phyloP scores from a whole-genome alignment of 176 grass and related monocot species.

The Puya raimondii region DNA sequence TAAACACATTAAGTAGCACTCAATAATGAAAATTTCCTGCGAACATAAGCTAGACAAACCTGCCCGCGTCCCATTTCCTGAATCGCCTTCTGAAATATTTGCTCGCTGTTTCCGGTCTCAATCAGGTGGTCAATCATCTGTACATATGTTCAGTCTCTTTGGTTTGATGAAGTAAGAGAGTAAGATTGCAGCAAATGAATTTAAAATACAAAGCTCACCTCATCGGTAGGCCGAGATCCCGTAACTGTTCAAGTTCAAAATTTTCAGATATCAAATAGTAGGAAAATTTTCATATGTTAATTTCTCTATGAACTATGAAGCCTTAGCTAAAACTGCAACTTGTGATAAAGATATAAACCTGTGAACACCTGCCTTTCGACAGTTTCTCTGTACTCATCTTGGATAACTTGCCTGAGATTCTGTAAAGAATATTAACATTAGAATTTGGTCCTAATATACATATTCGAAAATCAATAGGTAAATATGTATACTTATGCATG shows the following conservation, averaged over 20 bases:
- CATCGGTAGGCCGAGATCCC: conserved; percentile 49
- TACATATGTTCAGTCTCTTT: conserved; percentile 1
- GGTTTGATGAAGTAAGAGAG: not conserved
- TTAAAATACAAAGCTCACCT: conserved; percentile 28
- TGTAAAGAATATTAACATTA: conserved; percentile 7
- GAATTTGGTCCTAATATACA: not conserved
- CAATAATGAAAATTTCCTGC: not conserved
- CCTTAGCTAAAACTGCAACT: no score
- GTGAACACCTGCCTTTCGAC: conserved; percentile 67
- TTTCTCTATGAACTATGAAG: no score
- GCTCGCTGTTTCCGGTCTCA: conserved; percentile 81
- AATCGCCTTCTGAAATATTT: conserved; percentile 85
- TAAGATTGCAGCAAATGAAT: not conserved
- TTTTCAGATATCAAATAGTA: not conserved
- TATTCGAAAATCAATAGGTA: not conserved
- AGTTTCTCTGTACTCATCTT: conserved; percentile 63
- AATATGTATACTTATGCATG: not conserved
- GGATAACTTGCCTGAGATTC: conserved; percentile 57
- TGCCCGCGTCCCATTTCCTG: conserved; percentile 69
- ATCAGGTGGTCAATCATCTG: conserved; percentile 70
- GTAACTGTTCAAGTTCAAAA: conserved; percentile 45
- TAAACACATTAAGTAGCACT: not conserved
- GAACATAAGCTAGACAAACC: conserved; percentile 27
- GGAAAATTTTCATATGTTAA: not conserved
- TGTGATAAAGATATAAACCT: conserved; percentile 3